Base-by-base conservation (phyloP, 164 flowering plant species). In the Vitis riparia region DNA sequence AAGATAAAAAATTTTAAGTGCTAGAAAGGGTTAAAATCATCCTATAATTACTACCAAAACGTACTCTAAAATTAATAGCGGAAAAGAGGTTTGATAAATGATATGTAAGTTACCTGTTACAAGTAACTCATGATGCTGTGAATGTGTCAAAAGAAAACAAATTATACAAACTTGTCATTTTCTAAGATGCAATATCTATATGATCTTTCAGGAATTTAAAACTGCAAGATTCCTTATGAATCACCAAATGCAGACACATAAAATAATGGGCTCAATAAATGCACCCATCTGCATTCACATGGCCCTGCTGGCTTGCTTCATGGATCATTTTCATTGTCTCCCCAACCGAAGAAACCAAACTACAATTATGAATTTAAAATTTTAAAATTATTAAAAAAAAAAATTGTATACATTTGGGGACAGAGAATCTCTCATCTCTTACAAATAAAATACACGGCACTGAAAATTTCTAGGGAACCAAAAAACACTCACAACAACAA, bases 231-330 rank as follows among this genome's bases (percentile, higher is more conserved):
- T 53, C n/a, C 5, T 53, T n/a, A 53, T 53, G 56, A 13, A 53
- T n/a, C 56, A 53, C 56, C 44, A 37, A 37, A 37, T 37, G 44
- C 44, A 37, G 44, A 37, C 44, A 19, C 47, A 55, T 10, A 52
- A 52, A 59, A 65, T 0, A 37, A 55, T 16, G 9, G 56, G 8
- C 56, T 44, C 58, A 63, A 63, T 72, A 14, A 75, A 71, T 63
- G 60, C 30, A 32, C 58, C 76, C 81, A 67, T 75, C 68, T 67
- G 57, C 58, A 61, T 17, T 75, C 84, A 84, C 85, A 84, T 81
- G 87, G 79, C 63, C 47, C 32, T 77, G 81, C 68, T 68, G 51
- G 62, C 74, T 76, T 70, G 69, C 65, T 55, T 68, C 68, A 71
- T 75, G 68, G 60, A 61, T 50, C 55, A 57, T 47, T 58, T 68